Percentiles rank a stretch among this genome's conserved stretches.
Conservation (phyloP, 495 filamentous ascomycete genomes). For the Elaphomyces granulatus region DNA sequence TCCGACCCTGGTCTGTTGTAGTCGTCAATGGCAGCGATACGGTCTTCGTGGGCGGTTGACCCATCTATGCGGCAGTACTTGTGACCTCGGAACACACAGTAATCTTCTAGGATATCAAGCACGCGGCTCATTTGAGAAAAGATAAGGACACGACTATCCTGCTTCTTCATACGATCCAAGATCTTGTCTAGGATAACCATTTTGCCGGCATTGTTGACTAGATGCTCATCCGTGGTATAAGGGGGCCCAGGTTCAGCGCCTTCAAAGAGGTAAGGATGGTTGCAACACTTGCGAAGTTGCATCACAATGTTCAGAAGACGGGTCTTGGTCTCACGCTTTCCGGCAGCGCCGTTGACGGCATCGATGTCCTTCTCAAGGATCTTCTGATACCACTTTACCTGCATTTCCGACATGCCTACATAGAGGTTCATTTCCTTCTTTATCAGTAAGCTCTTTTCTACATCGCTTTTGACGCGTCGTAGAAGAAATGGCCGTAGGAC, state of each 20-base stretch:
- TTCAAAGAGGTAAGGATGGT: conserved; percentile 97
- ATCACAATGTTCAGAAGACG: conserved; percentile 99
- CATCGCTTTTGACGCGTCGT: conserved; percentile 93
- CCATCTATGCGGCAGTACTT: conserved; percentile 98
- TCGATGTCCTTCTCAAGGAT: conserved; percentile 99
- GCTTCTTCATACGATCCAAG: conserved; percentile 62
- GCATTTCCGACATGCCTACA: conserved; percentile 98
- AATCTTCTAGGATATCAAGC: conserved; percentile 94
- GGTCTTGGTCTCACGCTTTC: conserved; percentile 97
- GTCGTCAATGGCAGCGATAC: conserved; percentile 93
- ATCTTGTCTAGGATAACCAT: conserved; percentile 97
- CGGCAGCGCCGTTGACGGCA: conserved; percentile 91
- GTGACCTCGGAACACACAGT: conserved; percentile 87
- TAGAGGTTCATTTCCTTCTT: conserved; percentile 98
- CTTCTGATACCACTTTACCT: conserved; percentile 98
- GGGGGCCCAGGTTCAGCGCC: conserved; percentile 95
- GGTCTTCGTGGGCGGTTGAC: conserved; percentile 92
- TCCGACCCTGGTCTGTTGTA: conserved; percentile 94
- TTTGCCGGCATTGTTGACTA: conserved; percentile 87
- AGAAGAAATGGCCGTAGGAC: conserved; percentile 90
- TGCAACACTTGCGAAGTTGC: conserved; percentile 98
- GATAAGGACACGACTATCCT: conserved; percentile 87
- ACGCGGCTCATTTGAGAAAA: conserved; percentile 99
- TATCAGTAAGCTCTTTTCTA: conserved; percentile 93
- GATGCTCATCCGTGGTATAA: conserved; percentile 95